These are phyloP conservation scores for Wallacemonas sp. DNA, from an alignment of 208 protist species.

Conservation along the genomic window DNA sequence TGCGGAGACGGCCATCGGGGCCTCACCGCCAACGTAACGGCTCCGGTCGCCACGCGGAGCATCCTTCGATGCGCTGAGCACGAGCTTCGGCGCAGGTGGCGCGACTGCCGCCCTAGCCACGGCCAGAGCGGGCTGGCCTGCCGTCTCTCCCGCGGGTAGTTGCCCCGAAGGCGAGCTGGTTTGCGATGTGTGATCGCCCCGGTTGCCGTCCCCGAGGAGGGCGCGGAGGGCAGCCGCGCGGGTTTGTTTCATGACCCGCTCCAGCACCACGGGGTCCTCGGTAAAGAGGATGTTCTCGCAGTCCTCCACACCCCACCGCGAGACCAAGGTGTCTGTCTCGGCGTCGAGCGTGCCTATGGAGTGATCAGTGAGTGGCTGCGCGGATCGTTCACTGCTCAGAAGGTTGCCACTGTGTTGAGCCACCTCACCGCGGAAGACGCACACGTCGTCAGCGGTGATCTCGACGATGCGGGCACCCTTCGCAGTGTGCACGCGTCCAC, in stretches of 20 bases:
- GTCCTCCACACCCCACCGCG: slow-evolving; percentile 33
- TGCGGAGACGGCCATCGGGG: not conserved
- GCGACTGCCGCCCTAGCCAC: not conserved
- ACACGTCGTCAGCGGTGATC: slow-evolving; percentile 65
- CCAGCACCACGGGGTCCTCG: slow-evolving; percentile 33
- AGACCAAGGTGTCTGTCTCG: not conserved
- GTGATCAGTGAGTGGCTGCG: not conserved
- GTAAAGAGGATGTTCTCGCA: slow-evolving; percentile 82
- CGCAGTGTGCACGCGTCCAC: slow-evolving; percentile 80
- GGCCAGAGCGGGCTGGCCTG: not conserved
- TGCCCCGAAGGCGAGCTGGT: too few relatives aligned
- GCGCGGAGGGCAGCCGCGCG: not conserved
- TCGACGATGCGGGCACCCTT: slow-evolving; percentile 83
- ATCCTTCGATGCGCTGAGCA: not conserved
- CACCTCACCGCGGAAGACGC: slow-evolving; percentile 85
- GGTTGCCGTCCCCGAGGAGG: not conserved
- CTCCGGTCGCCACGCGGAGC: not conserved
- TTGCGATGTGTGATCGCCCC: not conserved
- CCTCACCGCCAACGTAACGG: slow-evolving; percentile 1
- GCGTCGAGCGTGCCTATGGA: not conserved
- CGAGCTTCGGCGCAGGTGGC: not conserved
- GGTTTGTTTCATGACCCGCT: slow-evolving; percentile 21
- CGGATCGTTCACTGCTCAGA: not conserved
- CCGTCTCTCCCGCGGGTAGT: too few relatives aligned
- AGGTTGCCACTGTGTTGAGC: slow-evolving; percentile 43